Conservation (phyloP, 208 protist species). For the Crithidia bombi region DNA sequence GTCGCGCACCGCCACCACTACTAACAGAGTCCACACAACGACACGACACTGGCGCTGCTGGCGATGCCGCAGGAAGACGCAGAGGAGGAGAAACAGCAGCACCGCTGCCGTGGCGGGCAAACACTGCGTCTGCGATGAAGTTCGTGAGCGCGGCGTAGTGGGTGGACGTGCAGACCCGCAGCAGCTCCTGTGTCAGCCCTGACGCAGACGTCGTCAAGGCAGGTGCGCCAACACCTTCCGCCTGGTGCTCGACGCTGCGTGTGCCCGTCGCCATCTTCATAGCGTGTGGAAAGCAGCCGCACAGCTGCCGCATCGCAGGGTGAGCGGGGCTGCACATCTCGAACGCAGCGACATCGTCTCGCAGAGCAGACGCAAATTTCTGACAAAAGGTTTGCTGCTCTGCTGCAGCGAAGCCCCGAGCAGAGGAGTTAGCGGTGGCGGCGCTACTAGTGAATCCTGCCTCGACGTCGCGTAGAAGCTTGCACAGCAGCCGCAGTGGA, state of each 20-base stretch:
- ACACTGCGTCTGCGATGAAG: neutral
- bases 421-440: too few relatives aligned
- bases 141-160: conserved; percentile 3
- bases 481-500: neutral
- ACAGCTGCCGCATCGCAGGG: neutral
- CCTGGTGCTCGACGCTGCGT: too few relatives aligned
- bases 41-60: neutral
- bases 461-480: too few relatives aligned
- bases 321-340: conserved; percentile 1
- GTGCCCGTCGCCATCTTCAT: too few relatives aligned
- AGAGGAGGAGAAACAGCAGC: too few relatives aligned
- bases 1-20: too few relatives aligned
- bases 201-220: neutral
- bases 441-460: neutral
- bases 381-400: too few relatives aligned
- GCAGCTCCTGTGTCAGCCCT: neutral
- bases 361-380: neutral
- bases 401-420: too few relatives aligned
- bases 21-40: too few relatives aligned
- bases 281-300: neutral
- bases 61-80: too few relatives aligned
- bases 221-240: too few relatives aligned
- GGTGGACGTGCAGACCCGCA: neutral
- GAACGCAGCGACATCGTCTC: neutral
- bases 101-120: neutral